Evolutionary conservation across 2,329 filamentous ascomycete genomes (phyloP).

Genomic region (Fusarium transvaalense): DNA sequence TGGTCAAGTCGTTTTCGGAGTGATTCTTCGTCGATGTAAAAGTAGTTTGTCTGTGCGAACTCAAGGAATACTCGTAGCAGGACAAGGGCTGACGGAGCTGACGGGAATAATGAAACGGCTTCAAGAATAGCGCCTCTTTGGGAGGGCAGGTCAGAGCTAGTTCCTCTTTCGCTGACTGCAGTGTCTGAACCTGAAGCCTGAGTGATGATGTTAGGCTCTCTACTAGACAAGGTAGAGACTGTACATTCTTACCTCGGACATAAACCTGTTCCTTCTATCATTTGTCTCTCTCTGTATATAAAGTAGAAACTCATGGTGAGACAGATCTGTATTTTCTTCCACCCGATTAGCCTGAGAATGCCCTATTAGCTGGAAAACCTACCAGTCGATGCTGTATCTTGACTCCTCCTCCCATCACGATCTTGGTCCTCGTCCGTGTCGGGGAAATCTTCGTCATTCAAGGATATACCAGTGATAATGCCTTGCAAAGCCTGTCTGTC

Average conservation of each 20-base stretch:
- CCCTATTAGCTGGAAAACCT: neutral
- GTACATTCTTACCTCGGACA: constrained; percentile 12
- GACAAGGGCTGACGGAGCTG: constrained; percentile 20
- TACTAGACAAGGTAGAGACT: neutral
- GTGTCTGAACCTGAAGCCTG: constrained; percentile 14
- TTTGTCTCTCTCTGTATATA: constrained; percentile 20
- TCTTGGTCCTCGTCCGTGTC: neutral
- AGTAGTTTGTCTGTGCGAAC: constrained; percentile 44
- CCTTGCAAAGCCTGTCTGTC: constrained; percentile 17
- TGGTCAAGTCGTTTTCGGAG: constrained; percentile 31
- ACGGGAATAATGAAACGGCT: constrained; percentile 35
- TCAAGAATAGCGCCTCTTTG: constrained; percentile 28
- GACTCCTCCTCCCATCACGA: neutral
- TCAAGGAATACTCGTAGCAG: constrained; percentile 44
- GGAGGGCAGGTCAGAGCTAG: constrained; percentile 12
- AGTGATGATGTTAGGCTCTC: neutral
- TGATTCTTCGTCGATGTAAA: constrained; percentile 39
- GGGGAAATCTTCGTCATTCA: neutral
- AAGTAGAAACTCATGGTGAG: constrained; percentile 29
- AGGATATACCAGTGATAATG: neutral
- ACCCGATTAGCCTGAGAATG: neutral
- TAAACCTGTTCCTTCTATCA: neutral
- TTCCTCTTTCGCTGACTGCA: neutral
- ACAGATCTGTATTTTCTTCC: constrained; percentile 24
- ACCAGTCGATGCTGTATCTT: constrained; percentile 6